These are phyloP conservation scores for Colletotrichum sidae DNA, from an alignment of 2,329 filamentous ascomycete genomes.

Conservation along the genomic window DNA sequence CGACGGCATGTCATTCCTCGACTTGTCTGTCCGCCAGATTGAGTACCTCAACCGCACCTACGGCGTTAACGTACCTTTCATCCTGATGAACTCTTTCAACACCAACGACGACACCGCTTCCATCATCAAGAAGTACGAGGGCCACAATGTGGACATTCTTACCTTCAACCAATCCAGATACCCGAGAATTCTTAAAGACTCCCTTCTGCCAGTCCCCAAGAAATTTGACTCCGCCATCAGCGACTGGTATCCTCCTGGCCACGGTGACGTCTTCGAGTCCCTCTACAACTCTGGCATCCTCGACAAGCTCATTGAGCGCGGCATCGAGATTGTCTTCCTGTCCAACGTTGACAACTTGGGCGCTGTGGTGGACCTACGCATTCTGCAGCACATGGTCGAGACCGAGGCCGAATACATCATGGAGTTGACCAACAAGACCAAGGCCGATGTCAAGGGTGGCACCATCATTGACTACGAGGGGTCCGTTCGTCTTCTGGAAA, in stretches of 20 bases:
- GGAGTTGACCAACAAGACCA: conserved; percentile 99
- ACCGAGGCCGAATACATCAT: conserved; percentile 98
- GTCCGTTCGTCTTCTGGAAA: conserved; percentile 95
- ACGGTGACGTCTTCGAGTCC: conserved; percentile 99
- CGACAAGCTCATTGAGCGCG: conserved; percentile 93
- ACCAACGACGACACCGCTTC: conserved; percentile 97
- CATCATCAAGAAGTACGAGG: conserved; percentile 99
- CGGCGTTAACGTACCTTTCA: conserved; percentile 95
- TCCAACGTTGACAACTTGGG: conserved; percentile 99
- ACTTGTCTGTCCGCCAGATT: conserved; percentile 98
- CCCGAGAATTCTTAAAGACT: conserved; percentile 98
- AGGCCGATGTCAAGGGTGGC: conserved; percentile 99
- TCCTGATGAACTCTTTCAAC: conserved; percentile 99
- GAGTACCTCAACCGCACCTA: conserved; percentile 99
- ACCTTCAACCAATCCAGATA: conserved; percentile 99
- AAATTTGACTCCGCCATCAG: conserved; percentile 85
- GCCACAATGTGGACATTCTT: conserved; percentile 98
- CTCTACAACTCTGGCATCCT: conserved; percentile 99
- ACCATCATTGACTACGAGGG: conserved; percentile 99
- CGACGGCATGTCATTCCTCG: conserved; percentile 99
- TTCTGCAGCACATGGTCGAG: conserved; percentile 99
- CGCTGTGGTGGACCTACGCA: conserved; percentile 96
- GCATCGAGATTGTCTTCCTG: conserved; percentile 97
- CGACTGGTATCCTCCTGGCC: conserved; percentile 98
- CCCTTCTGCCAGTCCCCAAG: conserved; percentile 94